These are phyloP conservation scores for Cystofilobasidium macerans DNA, from an alignment of 768 basidiomycete species.

Conservation along the genomic window DNA sequence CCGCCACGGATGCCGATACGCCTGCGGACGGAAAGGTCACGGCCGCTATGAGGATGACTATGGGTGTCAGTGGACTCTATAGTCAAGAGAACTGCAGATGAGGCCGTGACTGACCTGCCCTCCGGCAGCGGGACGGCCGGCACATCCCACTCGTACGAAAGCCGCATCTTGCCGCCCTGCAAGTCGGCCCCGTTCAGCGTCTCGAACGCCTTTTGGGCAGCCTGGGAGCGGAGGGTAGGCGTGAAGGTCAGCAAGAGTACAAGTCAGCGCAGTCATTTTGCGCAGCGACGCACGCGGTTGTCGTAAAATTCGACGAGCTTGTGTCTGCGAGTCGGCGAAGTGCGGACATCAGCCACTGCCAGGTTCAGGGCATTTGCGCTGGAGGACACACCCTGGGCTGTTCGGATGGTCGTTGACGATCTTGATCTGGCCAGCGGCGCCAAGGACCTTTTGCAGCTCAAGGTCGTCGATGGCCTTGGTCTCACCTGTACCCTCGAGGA, in stretches of 20 bases:
- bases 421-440: constrained; percentile 85
- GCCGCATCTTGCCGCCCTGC: constrained; percentile 80
- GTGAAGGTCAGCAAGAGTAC: not conserved
- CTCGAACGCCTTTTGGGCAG: constrained; percentile 67
- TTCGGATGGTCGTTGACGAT: constrained; percentile 46
- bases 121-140: constrained; percentile 47
- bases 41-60: constrained; percentile 12
- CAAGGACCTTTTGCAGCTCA: constrained; percentile 74
- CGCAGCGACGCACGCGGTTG: constrained; percentile 57
- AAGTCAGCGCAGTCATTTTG: too few relatives aligned
- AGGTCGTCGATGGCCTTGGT: constrained; percentile 65
- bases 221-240: constrained; percentile 41
- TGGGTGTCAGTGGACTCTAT: too few relatives aligned
- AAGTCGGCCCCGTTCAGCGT: constrained; percentile 62
- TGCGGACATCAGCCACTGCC: not conserved
- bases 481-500: constrained; percentile 58
- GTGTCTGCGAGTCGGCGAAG: constrained; percentile 48
- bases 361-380: constrained; percentile 41
- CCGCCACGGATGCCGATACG: not conserved
- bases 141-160: constrained; percentile 74
- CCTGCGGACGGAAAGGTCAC: constrained; percentile 20
- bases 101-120: constrained; percentile 42
- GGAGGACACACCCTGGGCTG: constrained; percentile 45
- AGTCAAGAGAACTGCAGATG: too few relatives aligned
- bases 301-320: constrained; percentile 92